Percentiles rank a stretch among this genome's conserved stretches.
phyloP scores from a whole-genome alignment of 2,329 filamentous ascomycete species.

The Exophiala spinifera region DNA sequence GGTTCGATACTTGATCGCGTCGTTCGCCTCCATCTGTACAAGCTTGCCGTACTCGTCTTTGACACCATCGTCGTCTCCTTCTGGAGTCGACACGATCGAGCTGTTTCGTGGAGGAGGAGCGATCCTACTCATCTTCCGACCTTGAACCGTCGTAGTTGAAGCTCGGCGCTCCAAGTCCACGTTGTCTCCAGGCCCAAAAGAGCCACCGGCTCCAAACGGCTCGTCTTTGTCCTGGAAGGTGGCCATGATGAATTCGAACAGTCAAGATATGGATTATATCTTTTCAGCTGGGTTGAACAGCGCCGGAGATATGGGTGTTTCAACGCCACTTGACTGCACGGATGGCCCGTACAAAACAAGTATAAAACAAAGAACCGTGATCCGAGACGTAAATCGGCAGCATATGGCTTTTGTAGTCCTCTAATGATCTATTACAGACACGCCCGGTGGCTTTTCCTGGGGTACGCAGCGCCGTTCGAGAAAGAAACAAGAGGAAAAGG shows the following conservation, averaged over 20 bases:
- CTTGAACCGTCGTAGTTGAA: slow-evolving; percentile 20
- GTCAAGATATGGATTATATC: background rate
- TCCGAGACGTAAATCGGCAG: slow-evolving; percentile 13
- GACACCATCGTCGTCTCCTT: slow-evolving; percentile 36
- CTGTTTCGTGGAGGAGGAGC: slow-evolving; percentile 24
- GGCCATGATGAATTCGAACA: slow-evolving; percentile 19
- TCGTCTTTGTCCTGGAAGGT: slow-evolving; percentile 19
- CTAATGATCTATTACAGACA: background rate
- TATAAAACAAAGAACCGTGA: slow-evolving; percentile 26
- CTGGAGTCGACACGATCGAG: slow-evolving; percentile 19
- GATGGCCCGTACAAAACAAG: slow-evolving; percentile 30
- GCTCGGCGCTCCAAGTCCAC: slow-evolving; percentile 20
- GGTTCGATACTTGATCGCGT: slow-evolving; percentile 85
- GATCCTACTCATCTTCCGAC: slow-evolving; percentile 29
- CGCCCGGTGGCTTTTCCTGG: background rate
- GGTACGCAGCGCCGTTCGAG: background rate
- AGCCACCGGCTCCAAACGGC: slow-evolving; percentile 9
- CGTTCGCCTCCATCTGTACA: slow-evolving; percentile 70
- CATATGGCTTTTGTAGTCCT: slow-evolving; percentile 21
- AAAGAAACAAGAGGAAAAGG: background rate
- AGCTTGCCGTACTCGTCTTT: slow-evolving; percentile 52
- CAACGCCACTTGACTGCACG: slow-evolving; percentile 31
- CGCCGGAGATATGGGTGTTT: slow-evolving; percentile 5
- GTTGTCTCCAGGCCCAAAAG: slow-evolving; percentile 11
- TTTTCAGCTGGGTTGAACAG: background rate